phyloP scores from a whole-genome alignment of 352 stramenopile species.

The Pythium phragmiticola region DNA sequence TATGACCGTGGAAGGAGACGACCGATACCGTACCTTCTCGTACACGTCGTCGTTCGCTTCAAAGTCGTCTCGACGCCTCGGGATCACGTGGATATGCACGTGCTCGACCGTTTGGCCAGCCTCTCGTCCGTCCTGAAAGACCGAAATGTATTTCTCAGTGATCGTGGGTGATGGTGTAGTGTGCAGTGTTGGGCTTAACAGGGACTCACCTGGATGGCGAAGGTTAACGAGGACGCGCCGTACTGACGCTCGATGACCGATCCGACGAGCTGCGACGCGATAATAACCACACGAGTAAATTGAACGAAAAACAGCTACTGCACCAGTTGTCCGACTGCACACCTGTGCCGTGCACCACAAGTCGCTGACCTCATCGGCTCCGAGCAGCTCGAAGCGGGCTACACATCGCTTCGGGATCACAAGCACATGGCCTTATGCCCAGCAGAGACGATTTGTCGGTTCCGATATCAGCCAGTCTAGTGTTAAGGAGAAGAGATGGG shows the following conservation, averaged over 20 bases:
- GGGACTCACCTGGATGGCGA: conserved; percentile 80
- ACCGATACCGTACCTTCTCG: conserved; percentile 51
- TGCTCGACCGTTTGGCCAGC: conserved; percentile 92
- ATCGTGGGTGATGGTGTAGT: background rate
- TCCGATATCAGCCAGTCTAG: background rate
- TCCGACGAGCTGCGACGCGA: conserved; percentile 52
- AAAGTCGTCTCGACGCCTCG: conserved; percentile 77
- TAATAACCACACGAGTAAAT: background rate
- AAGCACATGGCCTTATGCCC: conserved; percentile 82
- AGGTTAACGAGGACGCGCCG: conserved; percentile 79
- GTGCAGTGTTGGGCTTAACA: background rate
- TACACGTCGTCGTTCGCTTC: conserved; percentile 92
- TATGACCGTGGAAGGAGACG: background rate
- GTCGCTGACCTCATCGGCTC: conserved; percentile 84
- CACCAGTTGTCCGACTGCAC: background rate
- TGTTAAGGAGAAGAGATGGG: background rate
- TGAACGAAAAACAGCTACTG: background rate
- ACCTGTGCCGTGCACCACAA: conserved; percentile 87
- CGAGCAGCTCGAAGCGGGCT: conserved; percentile 70
- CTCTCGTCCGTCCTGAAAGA: conserved; percentile 68
- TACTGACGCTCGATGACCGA: conserved; percentile 75
- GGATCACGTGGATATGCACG: conserved; percentile 94
- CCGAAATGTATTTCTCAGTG: background rate
- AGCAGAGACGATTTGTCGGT: background rate
- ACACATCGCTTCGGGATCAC: conserved; percentile 83